Conservation (phyloP, 2,329 filamentous ascomycete species). For the Fusarium kyushuense region DNA sequence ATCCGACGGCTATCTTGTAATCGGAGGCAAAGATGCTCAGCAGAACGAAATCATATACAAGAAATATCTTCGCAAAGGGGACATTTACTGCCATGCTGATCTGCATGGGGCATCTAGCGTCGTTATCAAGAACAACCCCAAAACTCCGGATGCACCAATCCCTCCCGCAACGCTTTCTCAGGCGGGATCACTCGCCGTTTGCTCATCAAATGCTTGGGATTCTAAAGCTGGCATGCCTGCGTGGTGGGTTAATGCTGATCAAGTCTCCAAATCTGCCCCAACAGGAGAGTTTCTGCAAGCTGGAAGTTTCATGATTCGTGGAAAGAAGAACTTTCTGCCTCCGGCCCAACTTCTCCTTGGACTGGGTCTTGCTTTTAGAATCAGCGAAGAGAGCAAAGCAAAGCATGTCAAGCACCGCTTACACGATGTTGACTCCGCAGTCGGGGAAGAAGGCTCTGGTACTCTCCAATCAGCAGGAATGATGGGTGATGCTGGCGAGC, state of each 20-base stretch:
- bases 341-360: conserved; percentile 89
- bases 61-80: conserved; percentile 85
- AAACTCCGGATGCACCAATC: conserved; percentile 84
- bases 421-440: conserved; percentile 44
- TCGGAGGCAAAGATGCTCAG: conserved; percentile 87
- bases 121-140: conserved; percentile 88
- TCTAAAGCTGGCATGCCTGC: conserved; percentile 95
- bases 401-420: conserved; percentile 79
- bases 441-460: conserved; percentile 26
- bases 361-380: conserved; percentile 86
- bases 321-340: conserved; percentile 91
- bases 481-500: conserved; percentile 37
- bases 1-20: conserved; percentile 91
- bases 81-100: conserved; percentile 93
- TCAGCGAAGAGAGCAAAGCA: conserved; percentile 87
- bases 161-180: conserved; percentile 92
- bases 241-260: conserved; percentile 93
- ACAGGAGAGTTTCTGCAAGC: conserved; percentile 83
- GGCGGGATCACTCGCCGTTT: conserved; percentile 86
- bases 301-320: conserved; percentile 83
- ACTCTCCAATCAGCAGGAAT: conserved; percentile 45
- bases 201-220: conserved; percentile 92
- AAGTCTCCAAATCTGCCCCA: conserved; percentile 87
- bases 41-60: conserved; percentile 95
- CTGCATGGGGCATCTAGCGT: conserved; percentile 85